phyloP scores from a whole-genome alignment of 1,139 yeast genomes.

The Zygosaccharomyces sapae region DNA sequence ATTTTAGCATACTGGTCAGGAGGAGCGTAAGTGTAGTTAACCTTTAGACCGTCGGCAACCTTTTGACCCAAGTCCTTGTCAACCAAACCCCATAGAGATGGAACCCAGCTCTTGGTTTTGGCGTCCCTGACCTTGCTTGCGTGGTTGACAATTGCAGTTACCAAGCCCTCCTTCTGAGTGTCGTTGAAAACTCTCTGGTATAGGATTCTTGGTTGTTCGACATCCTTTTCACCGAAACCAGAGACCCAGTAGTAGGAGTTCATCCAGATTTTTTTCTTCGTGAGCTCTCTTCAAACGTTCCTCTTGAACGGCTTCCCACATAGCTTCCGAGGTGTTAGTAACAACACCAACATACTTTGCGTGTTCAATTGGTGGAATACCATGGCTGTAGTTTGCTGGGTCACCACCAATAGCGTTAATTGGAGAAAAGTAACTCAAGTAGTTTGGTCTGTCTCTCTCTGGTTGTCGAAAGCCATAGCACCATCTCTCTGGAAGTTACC shows the following conservation, averaged over 20 bases:
- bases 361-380: slow-evolving; percentile 14
- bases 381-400: slow-evolving; percentile 19
- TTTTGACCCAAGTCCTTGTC: slow-evolving; percentile 37
- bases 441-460: slow-evolving; percentile 38
- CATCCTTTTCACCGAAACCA: slow-evolving; percentile 42
- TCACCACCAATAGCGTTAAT: neutral
- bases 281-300: slow-evolving; percentile 40
- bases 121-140: slow-evolving; percentile 37
- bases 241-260: slow-evolving; percentile 39
- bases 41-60: slow-evolving; percentile 40
- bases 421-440: slow-evolving; percentile 24
- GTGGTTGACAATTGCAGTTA: slow-evolving; percentile 41
- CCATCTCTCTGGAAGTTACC: slow-evolving; percentile 46
- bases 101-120: slow-evolving; percentile 38
- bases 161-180: slow-evolving; percentile 36
- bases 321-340: slow-evolving; percentile 26
- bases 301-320: slow-evolving; percentile 30
- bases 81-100: slow-evolving; percentile 42
- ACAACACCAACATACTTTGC: slow-evolving; percentile 36
- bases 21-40: slow-evolving; percentile 14
- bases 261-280: slow-evolving; percentile 37
- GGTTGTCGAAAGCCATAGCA: slow-evolving; percentile 29
- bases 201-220: slow-evolving; percentile 45
- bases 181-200: slow-evolving; percentile 40
- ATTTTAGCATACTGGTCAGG: neutral